Percentiles rank a stretch among this genome's conserved stretches.
Evolutionary conservation across 176 grass and related monocot genomes (phyloP).

Genomic region (Urochloa ruziziensis): DNA sequence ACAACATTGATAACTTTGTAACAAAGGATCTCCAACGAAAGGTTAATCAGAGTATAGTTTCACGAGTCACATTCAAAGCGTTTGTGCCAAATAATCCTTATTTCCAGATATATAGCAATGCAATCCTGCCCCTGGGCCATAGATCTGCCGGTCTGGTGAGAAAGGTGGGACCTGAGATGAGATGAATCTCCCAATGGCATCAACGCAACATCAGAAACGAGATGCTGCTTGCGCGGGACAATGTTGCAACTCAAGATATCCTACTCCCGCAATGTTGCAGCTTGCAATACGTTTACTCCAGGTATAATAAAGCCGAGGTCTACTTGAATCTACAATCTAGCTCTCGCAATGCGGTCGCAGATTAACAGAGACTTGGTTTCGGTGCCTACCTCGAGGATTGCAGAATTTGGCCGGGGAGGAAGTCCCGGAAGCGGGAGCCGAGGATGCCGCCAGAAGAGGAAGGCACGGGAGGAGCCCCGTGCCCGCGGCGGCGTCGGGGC

Average conservation of each 20-base stretch:
- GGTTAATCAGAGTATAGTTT: too few relatives aligned
- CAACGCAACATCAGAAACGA: too few relatives aligned
- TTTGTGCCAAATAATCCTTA: too few relatives aligned
- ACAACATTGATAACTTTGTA: too few relatives aligned
- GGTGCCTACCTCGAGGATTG: background rate
- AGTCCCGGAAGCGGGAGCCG: background rate
- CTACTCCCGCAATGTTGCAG: background rate
- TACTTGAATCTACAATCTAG: background rate
- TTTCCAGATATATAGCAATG: too few relatives aligned
- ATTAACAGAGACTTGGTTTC: background rate
- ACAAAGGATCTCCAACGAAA: too few relatives aligned
- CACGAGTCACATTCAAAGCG: too few relatives aligned
- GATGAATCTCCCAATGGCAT: too few relatives aligned
- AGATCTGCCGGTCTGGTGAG: too few relatives aligned
- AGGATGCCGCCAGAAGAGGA: background rate
- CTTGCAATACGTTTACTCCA: background rate
- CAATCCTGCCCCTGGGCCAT: too few relatives aligned
- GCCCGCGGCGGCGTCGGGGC: background rate
- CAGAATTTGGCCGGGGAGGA: background rate
- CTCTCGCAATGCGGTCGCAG: background rate
- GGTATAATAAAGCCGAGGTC: background rate
- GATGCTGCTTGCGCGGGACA: too few relatives aligned
- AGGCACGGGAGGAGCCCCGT: background rate
- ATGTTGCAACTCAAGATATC: background rate
- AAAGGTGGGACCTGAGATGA: too few relatives aligned